Percentiles rank a stretch among this genome's conserved stretches.
phyloP scores from a whole-genome alignment of 192 early-diverging fungal species.

The Coemansia sp. region DNA sequence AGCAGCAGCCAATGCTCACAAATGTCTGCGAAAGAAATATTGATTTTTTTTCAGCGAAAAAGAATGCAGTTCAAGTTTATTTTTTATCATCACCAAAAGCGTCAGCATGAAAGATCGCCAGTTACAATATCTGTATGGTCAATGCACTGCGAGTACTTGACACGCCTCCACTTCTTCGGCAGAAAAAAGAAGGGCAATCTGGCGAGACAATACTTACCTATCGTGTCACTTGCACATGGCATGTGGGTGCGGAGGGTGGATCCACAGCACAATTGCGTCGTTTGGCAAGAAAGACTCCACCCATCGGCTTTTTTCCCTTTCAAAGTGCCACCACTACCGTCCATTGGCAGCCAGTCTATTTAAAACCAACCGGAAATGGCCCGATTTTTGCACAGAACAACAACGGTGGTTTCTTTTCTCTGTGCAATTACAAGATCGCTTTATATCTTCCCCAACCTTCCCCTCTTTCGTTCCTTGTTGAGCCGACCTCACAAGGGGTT shows the following conservation, averaged over 20 bases:
- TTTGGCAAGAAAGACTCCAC: no score
- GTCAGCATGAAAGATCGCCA: background rate
- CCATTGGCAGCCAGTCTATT: background rate
- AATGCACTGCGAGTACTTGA: no score
- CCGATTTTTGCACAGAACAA: background rate
- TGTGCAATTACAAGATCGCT: background rate
- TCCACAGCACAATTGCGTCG: background rate
- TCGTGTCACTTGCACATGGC: background rate
- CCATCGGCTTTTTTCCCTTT: no score
- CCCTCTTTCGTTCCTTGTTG: background rate
- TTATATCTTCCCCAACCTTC: background rate
- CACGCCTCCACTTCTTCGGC: background rate
- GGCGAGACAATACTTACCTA: background rate
- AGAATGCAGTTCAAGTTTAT: background rate
- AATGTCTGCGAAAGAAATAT: no score
- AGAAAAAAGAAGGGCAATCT: slow-evolving; percentile 1
- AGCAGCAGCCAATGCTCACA: background rate
- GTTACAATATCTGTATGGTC: background rate
- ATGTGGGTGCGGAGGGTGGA: slow-evolving; percentile 2
- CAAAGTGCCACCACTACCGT: background rate
- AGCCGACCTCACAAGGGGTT: no score
- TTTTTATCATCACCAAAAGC: background rate
- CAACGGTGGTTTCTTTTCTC: background rate
- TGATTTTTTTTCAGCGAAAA: background rate
- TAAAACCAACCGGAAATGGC: background rate